Percentiles rank a stretch among this genome's conserved stretches.
Conservation (phyloP, 1,284 basidiomycete genomes). For the Moesziomyces globuligerus region DNA sequence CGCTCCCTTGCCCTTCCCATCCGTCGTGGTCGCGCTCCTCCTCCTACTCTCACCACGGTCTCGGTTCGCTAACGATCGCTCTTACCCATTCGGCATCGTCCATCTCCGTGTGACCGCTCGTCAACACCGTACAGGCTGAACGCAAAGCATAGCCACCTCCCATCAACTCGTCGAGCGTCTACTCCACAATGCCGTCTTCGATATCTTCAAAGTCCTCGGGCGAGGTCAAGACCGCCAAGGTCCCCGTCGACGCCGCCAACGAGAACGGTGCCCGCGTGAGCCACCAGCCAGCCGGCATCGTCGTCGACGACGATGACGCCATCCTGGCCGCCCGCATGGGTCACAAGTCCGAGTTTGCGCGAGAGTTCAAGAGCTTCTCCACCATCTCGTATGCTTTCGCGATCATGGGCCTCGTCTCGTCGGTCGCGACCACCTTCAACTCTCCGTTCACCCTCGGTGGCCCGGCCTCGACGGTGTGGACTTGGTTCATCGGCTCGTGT, state of each 20-base stretch:
- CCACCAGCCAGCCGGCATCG: constrained; percentile 41
- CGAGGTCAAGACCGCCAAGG: constrained; percentile 36
- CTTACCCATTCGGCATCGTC: neutral
- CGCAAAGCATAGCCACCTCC: neutral
- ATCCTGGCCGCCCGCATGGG: constrained; percentile 60
- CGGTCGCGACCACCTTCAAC: constrained; percentile 66
- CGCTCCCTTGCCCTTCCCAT: neutral
- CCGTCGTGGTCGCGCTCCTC: constrained; percentile 1
- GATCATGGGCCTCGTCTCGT: constrained; percentile 66
- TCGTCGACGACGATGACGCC: constrained; percentile 59
- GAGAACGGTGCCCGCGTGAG: constrained; percentile 45
- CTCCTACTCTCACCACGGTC: constrained; percentile 14
- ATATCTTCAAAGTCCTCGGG: constrained; percentile 44
- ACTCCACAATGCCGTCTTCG: constrained; percentile 31
- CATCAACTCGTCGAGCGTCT: neutral
- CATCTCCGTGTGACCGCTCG: neutral
- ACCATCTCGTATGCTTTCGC: constrained; percentile 66
- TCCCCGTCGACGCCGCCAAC: constrained; percentile 13
- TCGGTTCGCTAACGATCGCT: constrained; percentile 6
- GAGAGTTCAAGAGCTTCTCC: constrained; percentile 65
- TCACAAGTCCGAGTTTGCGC: constrained; percentile 64
- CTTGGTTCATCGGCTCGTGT: constrained; percentile 64
- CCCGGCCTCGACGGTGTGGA: constrained; percentile 63
- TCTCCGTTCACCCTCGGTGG: constrained; percentile 60
- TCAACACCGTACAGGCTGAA: constrained; percentile 2